Conservation (phyloP, 495 filamentous ascomycete species). For the Hyphodiscus hymeniophilus region DNA sequence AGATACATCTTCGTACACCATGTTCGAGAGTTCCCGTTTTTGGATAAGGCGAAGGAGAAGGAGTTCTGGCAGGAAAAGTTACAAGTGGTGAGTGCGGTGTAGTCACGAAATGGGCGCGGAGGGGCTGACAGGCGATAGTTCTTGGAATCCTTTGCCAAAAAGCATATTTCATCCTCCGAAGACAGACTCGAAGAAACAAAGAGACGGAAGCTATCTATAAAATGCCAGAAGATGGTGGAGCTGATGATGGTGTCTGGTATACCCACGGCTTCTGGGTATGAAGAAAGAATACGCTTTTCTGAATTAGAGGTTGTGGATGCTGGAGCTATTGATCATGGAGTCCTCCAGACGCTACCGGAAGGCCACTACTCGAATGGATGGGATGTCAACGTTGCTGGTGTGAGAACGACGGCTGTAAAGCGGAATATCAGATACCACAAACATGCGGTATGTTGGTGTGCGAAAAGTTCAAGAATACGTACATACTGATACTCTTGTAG, state of each 20-base stretch:
- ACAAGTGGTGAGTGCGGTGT: constrained; percentile 68
- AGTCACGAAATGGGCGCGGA: background rate
- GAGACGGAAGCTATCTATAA: constrained; percentile 80
- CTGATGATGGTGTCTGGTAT: constrained; percentile 99
- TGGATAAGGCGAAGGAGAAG: constrained; percentile 92
- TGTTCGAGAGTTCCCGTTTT: constrained; percentile 94
- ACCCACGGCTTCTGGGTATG: constrained; percentile 91
- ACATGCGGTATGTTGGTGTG: no score
- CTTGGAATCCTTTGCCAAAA: constrained; percentile 94
- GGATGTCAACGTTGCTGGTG: constrained; percentile 94
- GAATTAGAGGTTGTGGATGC: constrained; percentile 95
- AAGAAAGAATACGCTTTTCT: constrained; percentile 90
- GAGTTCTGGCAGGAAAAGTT: constrained; percentile 99
- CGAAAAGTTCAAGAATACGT: no score
- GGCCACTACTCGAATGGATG: constrained; percentile 88
- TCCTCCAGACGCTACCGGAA: constrained; percentile 78
- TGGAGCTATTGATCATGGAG: constrained; percentile 80
- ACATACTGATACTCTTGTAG: constrained; percentile 33
- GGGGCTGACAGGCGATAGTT: constrained; percentile 48
- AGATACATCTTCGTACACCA: constrained; percentile 98
- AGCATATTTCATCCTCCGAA: constrained; percentile 93
- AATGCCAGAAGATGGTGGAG: constrained; percentile 91
- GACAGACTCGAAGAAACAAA: constrained; percentile 95
- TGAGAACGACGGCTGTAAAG: constrained; percentile 71
- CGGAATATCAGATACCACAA: constrained; percentile 84